Evolutionary conservation across 768 basidiomycete genomes (phyloP), one percentile per base, ranked within the genome.

Genomic region (Tremella mesenterica): DNA sequence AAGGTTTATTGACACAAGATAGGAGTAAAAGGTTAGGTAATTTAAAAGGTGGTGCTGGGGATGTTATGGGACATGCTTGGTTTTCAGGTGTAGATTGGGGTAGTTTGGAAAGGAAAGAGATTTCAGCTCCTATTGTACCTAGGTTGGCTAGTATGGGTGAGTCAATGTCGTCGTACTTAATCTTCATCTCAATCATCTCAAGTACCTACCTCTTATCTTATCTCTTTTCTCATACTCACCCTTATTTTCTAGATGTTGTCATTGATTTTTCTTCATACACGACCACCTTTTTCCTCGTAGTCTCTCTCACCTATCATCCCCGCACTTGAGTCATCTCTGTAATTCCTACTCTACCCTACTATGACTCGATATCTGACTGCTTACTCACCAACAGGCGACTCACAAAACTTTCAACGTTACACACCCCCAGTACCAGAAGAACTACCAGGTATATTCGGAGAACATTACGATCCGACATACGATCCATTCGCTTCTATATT

Each of bases 21-120:
- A 83, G 91, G 59, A 85, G 81, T 52, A 86, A 92, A 71, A 81
- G 95, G 36, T 76, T 96, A 23, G 93, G 93, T 6, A 96, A 97
- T 71, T 81, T 96, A 76, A 85, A 84, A 38, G 88, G 89, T 31
- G 93, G 91, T 4, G 83, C 91, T 3, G 83, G 88, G 59, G 93
- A 95, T 74, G 82, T 97, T 33, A 80, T 92, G 59, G 81, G 83
- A 49, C 92, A 97, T 72, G 81, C 86, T 0, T 97, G 92, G 92
- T 96, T 96, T 54, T 60, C 69, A 4, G 70, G 72, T 9, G 70
- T 73, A 18, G 72, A 73, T 56, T 73, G 72, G 72, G 63, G 60
- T 31, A 69, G 61, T 28, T 46, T 73, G 48, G 72, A 71, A 53
- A 59, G 70, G 51, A 69, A 68, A 34, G 65, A 69, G 51, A 71